Evolutionary conservation across 352 stramenopile genomes (phyloP), one percentile per base, ranked within the genome.

Genomic region (Globisporangium rhizosaccharum): DNA sequence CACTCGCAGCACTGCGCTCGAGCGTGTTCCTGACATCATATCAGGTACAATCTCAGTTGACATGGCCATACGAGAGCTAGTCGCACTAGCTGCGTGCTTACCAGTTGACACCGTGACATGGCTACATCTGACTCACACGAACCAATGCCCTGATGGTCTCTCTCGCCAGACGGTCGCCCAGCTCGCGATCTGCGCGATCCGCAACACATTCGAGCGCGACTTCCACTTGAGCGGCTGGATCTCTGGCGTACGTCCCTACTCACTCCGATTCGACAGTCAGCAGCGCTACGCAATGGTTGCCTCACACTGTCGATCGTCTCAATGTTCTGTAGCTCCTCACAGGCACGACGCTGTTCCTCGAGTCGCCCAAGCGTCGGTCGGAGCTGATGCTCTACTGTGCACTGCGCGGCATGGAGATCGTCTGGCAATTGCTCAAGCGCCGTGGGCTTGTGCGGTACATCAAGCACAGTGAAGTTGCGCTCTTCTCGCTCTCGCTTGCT

Each of bases 371-470:
- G 65, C 82, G 83, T 46, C 81, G 85, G 18, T 88, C 87, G 53
- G 82, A 93, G 62, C 71, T 95, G 17, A 95, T 93, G 85, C 60
- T 93, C 33, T 95, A 95, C 61, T 93, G 81, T 56, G 68, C 82
- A 0, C 70, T 76, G 33, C 83, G 82, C 42, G 82, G 76, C 48
- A 65, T 95, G 15, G 79, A 91, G 47, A 90, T 95, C 54, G 66
- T 89, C 47, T 95, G 85, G 85, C 73, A 85, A 57, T 56, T 91
- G 57, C 76, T 92, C 50, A 80, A 87, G 71, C 80, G 75, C 45
- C 68, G 72, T 10, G 70, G 75, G 0, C 68, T 93, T 51, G 75
- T 89, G n/a, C 78, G 75, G 59, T 93, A 91, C 60, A 70, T 88
- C 37, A 73, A 80, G 45, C 70, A 90, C 70, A 87, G 72, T 58